phyloP scores from a whole-genome alignment of 2,329 filamentous ascomycete species.

The Pseudocercospora vitis region DNA sequence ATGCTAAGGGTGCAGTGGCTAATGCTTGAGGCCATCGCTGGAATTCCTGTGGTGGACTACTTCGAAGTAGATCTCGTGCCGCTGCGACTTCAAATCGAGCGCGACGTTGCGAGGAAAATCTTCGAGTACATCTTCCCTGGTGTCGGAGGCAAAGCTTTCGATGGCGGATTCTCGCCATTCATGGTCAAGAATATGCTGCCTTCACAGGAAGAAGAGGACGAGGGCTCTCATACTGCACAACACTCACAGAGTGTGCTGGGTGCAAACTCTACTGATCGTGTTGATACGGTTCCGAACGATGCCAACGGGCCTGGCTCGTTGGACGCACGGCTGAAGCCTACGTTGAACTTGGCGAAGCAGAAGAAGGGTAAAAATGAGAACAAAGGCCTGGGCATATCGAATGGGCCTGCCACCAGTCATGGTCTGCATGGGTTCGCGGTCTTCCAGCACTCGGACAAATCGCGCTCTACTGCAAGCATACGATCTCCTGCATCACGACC shows the following conservation, averaged over 20 bases:
- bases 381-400: slow-evolving; percentile 37
- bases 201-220: slow-evolving; percentile 49
- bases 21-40: slow-evolving; percentile 96
- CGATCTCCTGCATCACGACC: slow-evolving; percentile 27
- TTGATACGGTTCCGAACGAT: slow-evolving; percentile 37
- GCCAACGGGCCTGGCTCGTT: slow-evolving; percentile 69
- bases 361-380: slow-evolving; percentile 31
- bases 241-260: slow-evolving; percentile 43
- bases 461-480: slow-evolving; percentile 23
- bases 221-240: slow-evolving; percentile 42
- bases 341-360: slow-evolving; percentile 58
- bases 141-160: slow-evolving; percentile 55
- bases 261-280: slow-evolving; percentile 14
- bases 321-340: slow-evolving; percentile 80
- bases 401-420: slow-evolving; percentile 18
- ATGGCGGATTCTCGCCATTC: slow-evolving; percentile 62
- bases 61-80: slow-evolving; percentile 95
- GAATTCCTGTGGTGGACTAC: slow-evolving; percentile 94
- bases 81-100: slow-evolving; percentile 89
- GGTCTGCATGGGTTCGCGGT: slow-evolving; percentile 44
- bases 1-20: slow-evolving; percentile 97
- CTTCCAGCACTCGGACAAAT: slow-evolving; percentile 45
- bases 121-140: slow-evolving; percentile 98
- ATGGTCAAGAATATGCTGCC: slow-evolving; percentile 55
- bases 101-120: slow-evolving; percentile 84